Conservation (phyloP, 345 rosid genomes). For the Moricandia arvensis region DNA sequence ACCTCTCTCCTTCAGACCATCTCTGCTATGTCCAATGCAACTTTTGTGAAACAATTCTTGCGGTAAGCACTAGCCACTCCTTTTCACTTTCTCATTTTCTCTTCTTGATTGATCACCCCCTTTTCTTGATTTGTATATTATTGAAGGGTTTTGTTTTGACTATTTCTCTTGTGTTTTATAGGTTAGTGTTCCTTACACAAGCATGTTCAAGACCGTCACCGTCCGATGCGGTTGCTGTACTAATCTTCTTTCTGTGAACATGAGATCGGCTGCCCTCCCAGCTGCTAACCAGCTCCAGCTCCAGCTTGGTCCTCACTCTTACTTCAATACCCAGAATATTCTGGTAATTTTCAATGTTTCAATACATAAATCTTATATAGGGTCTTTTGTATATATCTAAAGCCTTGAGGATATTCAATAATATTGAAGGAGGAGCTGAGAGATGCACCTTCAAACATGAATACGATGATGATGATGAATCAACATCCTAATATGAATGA, state of each 20-base stretch:
- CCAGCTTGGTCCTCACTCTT: slow-evolving; percentile 62
- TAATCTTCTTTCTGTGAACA: slow-evolving; percentile 81
- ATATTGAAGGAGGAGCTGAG: slow-evolving; percentile 75
- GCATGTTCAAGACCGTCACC: slow-evolving; percentile 93
- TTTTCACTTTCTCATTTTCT: not conserved
- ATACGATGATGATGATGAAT: slow-evolving; percentile 63
- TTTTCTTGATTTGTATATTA: not conserved
- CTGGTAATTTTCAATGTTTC: slow-evolving; percentile 42
- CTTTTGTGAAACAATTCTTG: slow-evolving; percentile 88
- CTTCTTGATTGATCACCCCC: not conserved
- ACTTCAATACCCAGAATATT: slow-evolving; percentile 73
- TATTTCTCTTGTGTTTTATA: slow-evolving; percentile 22
- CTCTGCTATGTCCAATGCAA: slow-evolving; percentile 98
- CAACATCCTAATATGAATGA: slow-evolving; percentile 65
- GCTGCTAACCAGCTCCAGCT: slow-evolving; percentile 72
- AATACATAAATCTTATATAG: not conserved
- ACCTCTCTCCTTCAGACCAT: slow-evolving; percentile 88
- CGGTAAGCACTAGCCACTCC: slow-evolving; percentile 44
- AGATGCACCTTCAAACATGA: slow-evolving; percentile 60
- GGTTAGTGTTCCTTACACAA: slow-evolving; percentile 97
- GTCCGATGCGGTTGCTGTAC: slow-evolving; percentile 97
- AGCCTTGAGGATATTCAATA: not conserved
- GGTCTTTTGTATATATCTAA: not conserved
- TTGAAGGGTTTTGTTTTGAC: not conserved
- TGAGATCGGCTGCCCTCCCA: slow-evolving; percentile 66